A percentile compares a stretch with the other conserved stretches of the same genome.
Evolutionary conservation across 2,329 filamentous ascomycete species (phyloP).

Genomic region (Monosporascus sp.): DNA sequence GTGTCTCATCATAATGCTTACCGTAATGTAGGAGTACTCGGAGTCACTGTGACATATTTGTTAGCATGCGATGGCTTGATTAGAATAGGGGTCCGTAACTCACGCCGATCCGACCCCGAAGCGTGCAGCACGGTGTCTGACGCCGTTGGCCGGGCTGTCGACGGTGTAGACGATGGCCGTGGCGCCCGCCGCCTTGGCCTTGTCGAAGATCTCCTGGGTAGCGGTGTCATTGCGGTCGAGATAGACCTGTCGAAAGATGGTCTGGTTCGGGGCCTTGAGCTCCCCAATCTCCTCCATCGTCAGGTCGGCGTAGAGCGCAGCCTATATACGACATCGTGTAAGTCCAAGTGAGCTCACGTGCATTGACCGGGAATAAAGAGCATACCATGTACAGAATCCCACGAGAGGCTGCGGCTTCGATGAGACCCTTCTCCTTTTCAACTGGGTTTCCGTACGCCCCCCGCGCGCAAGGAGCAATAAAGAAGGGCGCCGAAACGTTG

Average conservation of each 20-base stretch:
- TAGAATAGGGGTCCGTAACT: neutral
- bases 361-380: neutral
- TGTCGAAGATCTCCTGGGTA: conserved; percentile 14
- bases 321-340: conserved; percentile 6
- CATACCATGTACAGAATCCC: conserved; percentile 36
- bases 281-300: conserved; percentile 20
- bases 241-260: conserved; percentile 24
- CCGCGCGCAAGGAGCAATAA: conserved; percentile 35
- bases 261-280: conserved; percentile 16
- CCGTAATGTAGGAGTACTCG: conserved; percentile 10
- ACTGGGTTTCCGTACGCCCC: conserved; percentile 30
- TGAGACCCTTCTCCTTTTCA: conserved; percentile 34
- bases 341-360: neutral
- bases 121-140: conserved; percentile 18
- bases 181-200: conserved; percentile 11
- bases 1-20: conserved; percentile 4
- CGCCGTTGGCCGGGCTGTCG: conserved; percentile 18
- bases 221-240: conserved; percentile 19
- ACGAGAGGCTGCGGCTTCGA: conserved; percentile 33
- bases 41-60: conserved; percentile 9
- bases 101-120: conserved; percentile 17
- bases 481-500: conserved; percentile 38
- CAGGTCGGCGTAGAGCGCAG: conserved; percentile 15
- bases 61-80: conserved; percentile 1
- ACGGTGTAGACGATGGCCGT: conserved; percentile 24